Conservation (phyloP, 768 basidiomycete species). For the Lactarius quietus region DNA sequence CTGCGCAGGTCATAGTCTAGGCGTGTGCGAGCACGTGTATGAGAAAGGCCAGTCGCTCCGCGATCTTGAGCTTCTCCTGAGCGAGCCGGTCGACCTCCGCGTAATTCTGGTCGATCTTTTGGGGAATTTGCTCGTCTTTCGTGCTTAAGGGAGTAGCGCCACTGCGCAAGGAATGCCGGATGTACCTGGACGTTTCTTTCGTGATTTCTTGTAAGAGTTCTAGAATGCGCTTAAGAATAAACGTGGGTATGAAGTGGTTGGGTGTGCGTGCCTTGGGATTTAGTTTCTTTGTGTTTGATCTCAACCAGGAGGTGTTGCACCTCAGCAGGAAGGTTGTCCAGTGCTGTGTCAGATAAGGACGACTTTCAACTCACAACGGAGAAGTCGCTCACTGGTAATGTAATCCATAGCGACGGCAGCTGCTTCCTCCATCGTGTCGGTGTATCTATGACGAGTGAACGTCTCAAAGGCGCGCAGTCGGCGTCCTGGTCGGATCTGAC, state of each 20-base stretch:
- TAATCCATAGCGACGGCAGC: constrained; percentile 48
- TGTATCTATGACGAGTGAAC: background rate
- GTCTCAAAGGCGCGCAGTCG: no score
- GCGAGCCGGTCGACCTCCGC: constrained; percentile 35
- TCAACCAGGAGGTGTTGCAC: constrained; percentile 47
- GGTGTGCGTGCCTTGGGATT: constrained; percentile 38
- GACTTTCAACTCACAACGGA: background rate
- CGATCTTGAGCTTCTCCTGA: constrained; percentile 43
- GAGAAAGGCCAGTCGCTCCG: constrained; percentile 43
- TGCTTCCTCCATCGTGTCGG: constrained; percentile 41
- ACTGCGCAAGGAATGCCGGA: constrained; percentile 41
- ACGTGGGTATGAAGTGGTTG: background rate
- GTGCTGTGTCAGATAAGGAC: constrained; percentile 33
- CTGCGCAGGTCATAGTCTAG: constrained; percentile 46
- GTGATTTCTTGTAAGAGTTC: constrained; percentile 45
- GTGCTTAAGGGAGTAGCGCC: constrained; percentile 24
- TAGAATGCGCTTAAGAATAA: constrained; percentile 22
- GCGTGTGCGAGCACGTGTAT: constrained; percentile 45
- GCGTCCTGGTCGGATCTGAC: background rate
- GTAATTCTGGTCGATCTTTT: constrained; percentile 34
- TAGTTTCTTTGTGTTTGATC: constrained; percentile 43
- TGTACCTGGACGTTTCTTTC: constrained; percentile 42
- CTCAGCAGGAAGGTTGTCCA: constrained; percentile 50
- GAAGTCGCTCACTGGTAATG: constrained; percentile 41
- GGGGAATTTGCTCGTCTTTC: constrained; percentile 39